A percentile compares a stretch with the other conserved stretches of the same genome.
Evolutionary conservation across 1,284 basidiomycete genomes (phyloP).

Genomic region (Vanrija pseudolonga): DNA sequence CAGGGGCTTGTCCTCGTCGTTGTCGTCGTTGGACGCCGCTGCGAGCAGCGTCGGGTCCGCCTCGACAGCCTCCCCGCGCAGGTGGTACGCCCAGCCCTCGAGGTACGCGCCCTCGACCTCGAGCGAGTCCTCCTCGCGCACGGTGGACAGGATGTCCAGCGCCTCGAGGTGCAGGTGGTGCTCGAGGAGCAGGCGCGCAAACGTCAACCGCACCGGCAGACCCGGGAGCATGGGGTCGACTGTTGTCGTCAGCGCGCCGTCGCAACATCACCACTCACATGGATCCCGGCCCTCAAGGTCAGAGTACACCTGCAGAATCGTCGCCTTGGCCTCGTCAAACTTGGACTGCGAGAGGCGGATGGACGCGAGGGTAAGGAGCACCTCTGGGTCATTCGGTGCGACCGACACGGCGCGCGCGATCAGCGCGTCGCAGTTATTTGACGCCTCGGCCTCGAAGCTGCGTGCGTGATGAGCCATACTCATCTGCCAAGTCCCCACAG

Average conservation of each 20-base stretch:
- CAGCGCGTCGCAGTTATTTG: constrained; percentile 71
- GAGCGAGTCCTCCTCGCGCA: constrained; percentile 78
- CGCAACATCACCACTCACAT: constrained; percentile 53
- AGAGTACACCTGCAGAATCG: constrained; percentile 66
- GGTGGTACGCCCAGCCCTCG: constrained; percentile 89
- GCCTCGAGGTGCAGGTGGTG: constrained; percentile 66
- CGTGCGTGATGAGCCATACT: background rate
- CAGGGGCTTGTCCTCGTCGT: constrained; percentile 54
- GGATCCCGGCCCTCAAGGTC: constrained; percentile 70
- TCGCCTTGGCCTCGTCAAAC: constrained; percentile 71
- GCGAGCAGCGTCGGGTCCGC: constrained; percentile 22
- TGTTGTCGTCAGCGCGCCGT: constrained; percentile 34
- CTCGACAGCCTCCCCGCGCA: constrained; percentile 51
- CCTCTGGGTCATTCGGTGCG: constrained; percentile 73
- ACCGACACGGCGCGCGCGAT: constrained; percentile 68
- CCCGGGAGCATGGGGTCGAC: constrained; percentile 70
- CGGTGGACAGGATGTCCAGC: constrained; percentile 69
- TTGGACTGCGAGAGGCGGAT: constrained; percentile 84
- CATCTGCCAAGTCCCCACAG: too few species aligned
- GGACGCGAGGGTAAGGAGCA: constrained; percentile 75
- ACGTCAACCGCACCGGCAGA: constrained; percentile 66
- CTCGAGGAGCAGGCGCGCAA: constrained; percentile 82
- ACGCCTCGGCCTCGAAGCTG: constrained; percentile 62
- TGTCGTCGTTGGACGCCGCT: constrained; percentile 38
- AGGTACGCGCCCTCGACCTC: constrained; percentile 91